Percentiles rank a stretch among this genome's conserved stretches.
Evolutionary conservation across 2,329 filamentous ascomycete species (phyloP).

Genomic region (Pseudogymnoascus sp.): DNA sequence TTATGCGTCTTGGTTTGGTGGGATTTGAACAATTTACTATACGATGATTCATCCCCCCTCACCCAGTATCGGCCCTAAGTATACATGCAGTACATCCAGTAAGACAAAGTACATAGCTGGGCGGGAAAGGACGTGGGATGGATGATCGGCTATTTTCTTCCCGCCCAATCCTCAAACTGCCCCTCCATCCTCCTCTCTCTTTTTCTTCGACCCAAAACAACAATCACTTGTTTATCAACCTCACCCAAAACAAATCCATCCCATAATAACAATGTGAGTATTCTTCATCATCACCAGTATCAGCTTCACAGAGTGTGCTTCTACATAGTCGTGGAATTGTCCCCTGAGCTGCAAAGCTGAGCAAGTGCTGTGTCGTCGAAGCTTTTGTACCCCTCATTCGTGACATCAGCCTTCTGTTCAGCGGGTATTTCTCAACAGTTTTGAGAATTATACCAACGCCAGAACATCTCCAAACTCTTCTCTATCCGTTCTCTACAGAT

Average conservation of each 20-base stretch:
- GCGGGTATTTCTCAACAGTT: slow-evolving; percentile 5
- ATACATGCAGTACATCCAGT: neutral
- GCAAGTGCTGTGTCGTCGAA: neutral
- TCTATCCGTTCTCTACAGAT: neutral
- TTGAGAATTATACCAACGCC: neutral
- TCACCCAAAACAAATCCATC: slow-evolving; percentile 5
- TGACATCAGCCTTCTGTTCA: slow-evolving; percentile 3
- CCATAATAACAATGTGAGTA: slow-evolving; percentile 8
- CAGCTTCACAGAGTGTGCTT: neutral
- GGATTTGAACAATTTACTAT: slow-evolving; percentile 31
- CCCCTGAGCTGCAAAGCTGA: neutral
- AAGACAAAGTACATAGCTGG: neutral
- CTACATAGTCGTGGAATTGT: neutral
- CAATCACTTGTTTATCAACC: slow-evolving; percentile 9
- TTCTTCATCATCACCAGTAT: neutral
- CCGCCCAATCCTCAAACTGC: slow-evolving; percentile 9
- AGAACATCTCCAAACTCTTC: neutral
- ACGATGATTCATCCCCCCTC: slow-evolving; percentile 44
- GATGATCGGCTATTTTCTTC: slow-evolving; percentile 11
- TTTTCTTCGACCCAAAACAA: slow-evolving; percentile 3
- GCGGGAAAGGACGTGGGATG: neutral
- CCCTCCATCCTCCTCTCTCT: slow-evolving; percentile 9
- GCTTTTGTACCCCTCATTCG: slow-evolving; percentile 9
- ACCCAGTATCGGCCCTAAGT: neutral
- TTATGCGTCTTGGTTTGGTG: neutral